Evolutionary conservation across 192 early-diverging fungal species (phyloP).

Genomic region (Powellomyces hirtus): DNA sequence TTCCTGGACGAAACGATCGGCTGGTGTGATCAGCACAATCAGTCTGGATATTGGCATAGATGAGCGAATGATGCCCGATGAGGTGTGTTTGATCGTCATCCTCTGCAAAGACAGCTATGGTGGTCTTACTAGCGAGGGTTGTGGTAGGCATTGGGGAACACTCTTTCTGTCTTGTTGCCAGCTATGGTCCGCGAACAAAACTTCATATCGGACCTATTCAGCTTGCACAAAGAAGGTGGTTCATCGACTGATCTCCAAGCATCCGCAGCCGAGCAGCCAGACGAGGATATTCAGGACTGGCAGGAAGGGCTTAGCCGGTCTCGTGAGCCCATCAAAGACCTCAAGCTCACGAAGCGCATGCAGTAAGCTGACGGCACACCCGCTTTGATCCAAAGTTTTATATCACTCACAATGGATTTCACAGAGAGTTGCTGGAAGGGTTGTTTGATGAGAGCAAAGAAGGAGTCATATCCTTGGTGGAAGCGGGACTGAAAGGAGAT

Average conservation of each 20-base stretch:
- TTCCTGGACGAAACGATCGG: neutral
- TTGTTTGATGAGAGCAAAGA: slow-evolving; percentile 74
- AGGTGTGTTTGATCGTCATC: slow-evolving; percentile 23
- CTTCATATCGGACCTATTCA: slow-evolving; percentile 87
- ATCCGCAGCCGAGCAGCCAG: slow-evolving; percentile 10
- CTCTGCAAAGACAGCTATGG: neutral
- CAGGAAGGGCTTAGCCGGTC: slow-evolving; percentile 48
- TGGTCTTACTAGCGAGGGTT: neutral
- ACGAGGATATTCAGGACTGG: slow-evolving; percentile 37
- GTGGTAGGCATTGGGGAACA: slow-evolving; percentile 56
- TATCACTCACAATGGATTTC: neutral
- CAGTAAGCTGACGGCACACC: slow-evolving; percentile 42
- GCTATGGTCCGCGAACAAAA: slow-evolving; percentile 86
- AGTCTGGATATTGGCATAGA: slow-evolving; percentile 37
- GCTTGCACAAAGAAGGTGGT: slow-evolving; percentile 34
- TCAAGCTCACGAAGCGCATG: slow-evolving; percentile 66
- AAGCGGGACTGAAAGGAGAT: slow-evolving; percentile 64
- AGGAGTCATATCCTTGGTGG: slow-evolving; percentile 70
- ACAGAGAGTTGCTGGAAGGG: slow-evolving; percentile 75
- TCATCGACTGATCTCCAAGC: neutral
- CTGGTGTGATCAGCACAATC: neutral
- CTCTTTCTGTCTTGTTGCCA: slow-evolving; percentile 58
- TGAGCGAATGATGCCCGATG: slow-evolving; percentile 53
- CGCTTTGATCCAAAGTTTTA: neutral
- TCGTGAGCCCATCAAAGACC: slow-evolving; percentile 61